Percentiles rank a stretch among this genome's conserved stretches.
Evolutionary conservation across 352 stramenopile species (phyloP).

Genomic region (Poterioochromonas sp.): DNA sequence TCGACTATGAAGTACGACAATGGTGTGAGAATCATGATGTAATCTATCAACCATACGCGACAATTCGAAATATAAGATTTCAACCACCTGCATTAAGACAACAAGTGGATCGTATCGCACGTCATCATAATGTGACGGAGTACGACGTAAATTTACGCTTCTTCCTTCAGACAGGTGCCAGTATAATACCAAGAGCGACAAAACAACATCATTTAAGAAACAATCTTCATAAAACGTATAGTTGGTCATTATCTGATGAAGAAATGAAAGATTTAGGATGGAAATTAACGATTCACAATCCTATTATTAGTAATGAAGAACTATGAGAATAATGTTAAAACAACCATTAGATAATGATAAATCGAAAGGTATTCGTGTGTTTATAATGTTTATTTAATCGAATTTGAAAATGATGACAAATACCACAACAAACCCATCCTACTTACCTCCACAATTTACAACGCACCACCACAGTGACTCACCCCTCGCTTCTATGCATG

Average conservation of each 20-base stretch:
- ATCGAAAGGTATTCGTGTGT: no score
- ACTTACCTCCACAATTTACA: no score
- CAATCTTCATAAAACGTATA: background rate
- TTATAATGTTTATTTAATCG: no score
- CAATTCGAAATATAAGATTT: background rate
- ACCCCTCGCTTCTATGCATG: background rate
- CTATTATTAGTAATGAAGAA: no score
- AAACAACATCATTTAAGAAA: background rate
- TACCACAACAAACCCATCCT: no score
- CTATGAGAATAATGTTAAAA: no score
- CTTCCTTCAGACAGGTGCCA: background rate
- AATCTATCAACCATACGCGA: slow-evolving; percentile 3
- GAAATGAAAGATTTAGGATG: background rate
- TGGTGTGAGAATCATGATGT: background rate
- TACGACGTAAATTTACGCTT: background rate
- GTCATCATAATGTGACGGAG: background rate
- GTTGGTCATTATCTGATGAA: background rate
- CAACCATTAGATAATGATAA: no score
- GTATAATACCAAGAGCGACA: background rate
- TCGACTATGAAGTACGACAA: background rate
- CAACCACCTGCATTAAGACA: background rate
- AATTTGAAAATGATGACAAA: no score
- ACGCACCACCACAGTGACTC: no score
- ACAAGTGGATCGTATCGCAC: background rate
- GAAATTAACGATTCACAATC: no score